Percentiles rank a stretch among this genome's conserved stretches.
Conservation (phyloP, 192 early-diverging fungal genomes). For the Linderina pennispora region DNA sequence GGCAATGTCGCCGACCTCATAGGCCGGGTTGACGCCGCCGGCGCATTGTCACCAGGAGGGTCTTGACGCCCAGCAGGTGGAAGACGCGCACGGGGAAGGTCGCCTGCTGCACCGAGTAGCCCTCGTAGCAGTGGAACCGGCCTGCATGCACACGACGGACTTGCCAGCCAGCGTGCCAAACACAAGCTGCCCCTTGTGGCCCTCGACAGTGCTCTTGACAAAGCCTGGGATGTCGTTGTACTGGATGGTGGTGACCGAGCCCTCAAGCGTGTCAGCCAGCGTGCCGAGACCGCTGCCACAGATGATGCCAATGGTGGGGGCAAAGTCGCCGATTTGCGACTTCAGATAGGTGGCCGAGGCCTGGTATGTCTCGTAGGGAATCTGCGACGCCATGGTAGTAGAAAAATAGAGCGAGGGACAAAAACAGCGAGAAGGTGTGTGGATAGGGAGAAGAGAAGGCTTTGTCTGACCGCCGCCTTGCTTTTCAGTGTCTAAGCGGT, state of each 20-base stretch:
- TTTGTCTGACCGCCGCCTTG: too few species aligned
- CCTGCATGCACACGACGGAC: slow-evolving; percentile 82
- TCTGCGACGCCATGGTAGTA: too few species aligned
- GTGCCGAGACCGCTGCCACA: slow-evolving; percentile 87
- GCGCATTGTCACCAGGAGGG: slow-evolving; percentile 81
- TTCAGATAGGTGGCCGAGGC: slow-evolving; percentile 31
- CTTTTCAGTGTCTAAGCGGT: too few species aligned
- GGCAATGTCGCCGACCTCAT: slow-evolving; percentile 81
- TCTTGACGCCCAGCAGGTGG: slow-evolving; percentile 72
- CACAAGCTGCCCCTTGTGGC: slow-evolving; percentile 58
- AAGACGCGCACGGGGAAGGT: slow-evolving; percentile 87
- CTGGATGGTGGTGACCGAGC: slow-evolving; percentile 52
- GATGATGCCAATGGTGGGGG: slow-evolving; percentile 66
- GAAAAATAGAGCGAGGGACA: too few species aligned
- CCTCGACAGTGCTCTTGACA: slow-evolving; percentile 57
- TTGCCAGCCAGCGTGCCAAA: slow-evolving; percentile 75
- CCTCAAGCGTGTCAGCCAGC: slow-evolving; percentile 67
- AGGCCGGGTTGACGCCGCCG: slow-evolving; percentile 74
- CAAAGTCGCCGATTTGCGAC: slow-evolving; percentile 11
- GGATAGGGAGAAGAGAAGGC: too few species aligned
- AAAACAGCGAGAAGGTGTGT: too few species aligned
- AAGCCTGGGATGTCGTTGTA: slow-evolving; percentile 88
- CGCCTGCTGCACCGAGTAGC: slow-evolving; percentile 67
- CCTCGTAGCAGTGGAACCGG: slow-evolving; percentile 89
- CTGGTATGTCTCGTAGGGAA: slow-evolving; percentile 29